A percentile compares a stretch with the other conserved stretches of the same genome.
phyloP scores from a whole-genome alignment of 1,139 yeast genomes.

The Pichia sp. region DNA sequence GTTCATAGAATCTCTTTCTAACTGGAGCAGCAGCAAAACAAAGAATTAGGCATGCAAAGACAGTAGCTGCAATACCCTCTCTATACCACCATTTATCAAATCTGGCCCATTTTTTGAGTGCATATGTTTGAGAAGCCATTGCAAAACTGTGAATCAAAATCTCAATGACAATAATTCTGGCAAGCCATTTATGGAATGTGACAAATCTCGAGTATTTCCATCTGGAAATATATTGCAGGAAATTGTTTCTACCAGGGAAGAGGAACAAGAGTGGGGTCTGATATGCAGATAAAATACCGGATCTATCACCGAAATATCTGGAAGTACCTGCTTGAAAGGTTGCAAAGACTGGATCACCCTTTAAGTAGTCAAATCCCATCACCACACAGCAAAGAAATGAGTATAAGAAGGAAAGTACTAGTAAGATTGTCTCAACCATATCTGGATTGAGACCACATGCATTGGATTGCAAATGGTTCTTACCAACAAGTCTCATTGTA shows the following conservation, averaged over 20 bases:
- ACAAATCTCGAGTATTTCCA: slow-evolving; percentile 59
- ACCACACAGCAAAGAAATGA: slow-evolving; percentile 25
- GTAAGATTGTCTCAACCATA: slow-evolving; percentile 49
- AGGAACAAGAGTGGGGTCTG: slow-evolving; percentile 48
- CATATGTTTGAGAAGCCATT: slow-evolving; percentile 33
- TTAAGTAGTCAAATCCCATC: slow-evolving; percentile 35
- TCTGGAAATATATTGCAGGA: slow-evolving; percentile 57
- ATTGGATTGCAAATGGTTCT: slow-evolving; percentile 34
- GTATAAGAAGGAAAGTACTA: slow-evolving; percentile 40
- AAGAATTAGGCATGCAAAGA: slow-evolving; percentile 34
- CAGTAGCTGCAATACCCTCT: slow-evolving; percentile 50
- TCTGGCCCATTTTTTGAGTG: slow-evolving; percentile 36
- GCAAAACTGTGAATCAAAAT: slow-evolving; percentile 47
- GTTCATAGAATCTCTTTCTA: slow-evolving; percentile 55
- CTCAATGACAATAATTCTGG: slow-evolving; percentile 37
- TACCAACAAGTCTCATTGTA: slow-evolving; percentile 41
- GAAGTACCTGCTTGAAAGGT: slow-evolving; percentile 38
- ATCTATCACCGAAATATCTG: slow-evolving; percentile 52
- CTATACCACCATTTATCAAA: slow-evolving; percentile 34
- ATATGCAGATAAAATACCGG: slow-evolving; percentile 48
- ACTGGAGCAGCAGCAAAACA: slow-evolving; percentile 44
- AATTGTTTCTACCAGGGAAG: slow-evolving; percentile 65
- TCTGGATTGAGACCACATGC: slow-evolving; percentile 48
- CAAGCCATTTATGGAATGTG: slow-evolving; percentile 60
- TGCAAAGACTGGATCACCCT: slow-evolving; percentile 34